Base-by-base conservation (phyloP, 2,329 filamentous ascomycete species). In the Phaeosphaeria sp. region DNA sequence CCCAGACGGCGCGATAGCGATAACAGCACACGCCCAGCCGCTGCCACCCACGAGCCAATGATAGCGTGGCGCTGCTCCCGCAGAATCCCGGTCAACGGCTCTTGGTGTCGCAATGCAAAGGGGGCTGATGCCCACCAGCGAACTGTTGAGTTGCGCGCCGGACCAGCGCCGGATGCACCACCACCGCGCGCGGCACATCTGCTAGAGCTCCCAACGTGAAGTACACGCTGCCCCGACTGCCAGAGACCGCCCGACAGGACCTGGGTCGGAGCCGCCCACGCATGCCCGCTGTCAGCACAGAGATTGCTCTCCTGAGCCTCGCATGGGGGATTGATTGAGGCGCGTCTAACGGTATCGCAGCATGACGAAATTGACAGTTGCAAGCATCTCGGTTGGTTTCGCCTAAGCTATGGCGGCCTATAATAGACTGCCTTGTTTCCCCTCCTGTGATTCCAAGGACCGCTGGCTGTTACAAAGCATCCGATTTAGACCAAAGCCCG, bases 381-480 rank as follows among this genome's bases (percentile, higher is more conserved):
- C 57, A 60, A 33, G 25, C 51, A 24, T 49, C 36, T 22, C 17
- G 18, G 33, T 33, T 45, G 50, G 51, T 48, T 55, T 57, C 25
- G 27, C 27, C 22, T 48, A 39, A 53, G 61, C 49, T 51, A 44
- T 43, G 17, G 43, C 47, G 40, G 49, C 54, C 66, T 66, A 68
- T 70, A 65, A 58, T 61, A 67, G 64, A 60, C 47, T 51, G 64
- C 61, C 63, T 59, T 61, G 68, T 66, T 67, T 67, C 66, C 17
- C 58, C 59, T 53, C 60, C 53, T 54, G 58, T 54, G 59, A 59
- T 44, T 53, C 50, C 48, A 51, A 56, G 45, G 49, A 53, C 60
- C 44, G 55, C 40, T 55, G 57, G 50, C 56, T 51, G 59, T 60
- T 65, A 59, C 64, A 63, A 55, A 53, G 52, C 53, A 46, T 53